Percentiles rank a stretch among this genome's conserved stretches.
Conservation (phyloP, 805 yeast genomes). For the Spathaspora boniae region DNA sequence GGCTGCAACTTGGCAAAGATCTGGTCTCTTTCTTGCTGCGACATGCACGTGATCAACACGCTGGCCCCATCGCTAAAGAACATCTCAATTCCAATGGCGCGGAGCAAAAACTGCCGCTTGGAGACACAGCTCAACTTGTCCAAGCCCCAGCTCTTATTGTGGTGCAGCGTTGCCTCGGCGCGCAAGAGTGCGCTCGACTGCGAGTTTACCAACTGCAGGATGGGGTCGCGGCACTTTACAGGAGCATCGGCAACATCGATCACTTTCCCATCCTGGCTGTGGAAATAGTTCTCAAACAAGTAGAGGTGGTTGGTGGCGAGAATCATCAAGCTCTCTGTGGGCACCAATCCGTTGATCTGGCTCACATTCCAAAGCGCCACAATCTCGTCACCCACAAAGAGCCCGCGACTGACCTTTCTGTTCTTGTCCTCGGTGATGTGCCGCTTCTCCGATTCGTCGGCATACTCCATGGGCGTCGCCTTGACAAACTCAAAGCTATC, state of each 20-base stretch:
- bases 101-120: constrained; percentile 68
- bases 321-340: constrained; percentile 71
- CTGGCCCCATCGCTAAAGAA: constrained; percentile 73
- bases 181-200: constrained; percentile 29
- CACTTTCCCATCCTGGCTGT: constrained; percentile 48
- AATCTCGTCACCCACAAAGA: constrained; percentile 68
- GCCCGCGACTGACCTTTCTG: constrained; percentile 66
- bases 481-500: constrained; percentile 45
- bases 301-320: constrained; percentile 64
- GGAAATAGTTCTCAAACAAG: constrained; percentile 66
- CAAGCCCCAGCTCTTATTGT: constrained; percentile 58
- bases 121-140: constrained; percentile 59
- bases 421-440: constrained; percentile 58
- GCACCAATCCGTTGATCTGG: constrained; percentile 70
- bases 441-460: constrained; percentile 4
- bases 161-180: constrained; percentile 34
- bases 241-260: constrained; percentile 69
- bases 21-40: constrained; percentile 50
- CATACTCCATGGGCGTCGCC: constrained; percentile 19
- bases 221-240: constrained; percentile 57
- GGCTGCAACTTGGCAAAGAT: constrained; percentile 49
- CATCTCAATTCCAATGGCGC: constrained; percentile 80
- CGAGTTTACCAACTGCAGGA: constrained; percentile 60
- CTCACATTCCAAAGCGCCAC: constrained; percentile 73
- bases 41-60: constrained; percentile 61